Evolutionary conservation across 164 flowering plant genomes (phyloP), one percentile per base, ranked within the genome.

Genomic region (Cinnamomum chago): DNA sequence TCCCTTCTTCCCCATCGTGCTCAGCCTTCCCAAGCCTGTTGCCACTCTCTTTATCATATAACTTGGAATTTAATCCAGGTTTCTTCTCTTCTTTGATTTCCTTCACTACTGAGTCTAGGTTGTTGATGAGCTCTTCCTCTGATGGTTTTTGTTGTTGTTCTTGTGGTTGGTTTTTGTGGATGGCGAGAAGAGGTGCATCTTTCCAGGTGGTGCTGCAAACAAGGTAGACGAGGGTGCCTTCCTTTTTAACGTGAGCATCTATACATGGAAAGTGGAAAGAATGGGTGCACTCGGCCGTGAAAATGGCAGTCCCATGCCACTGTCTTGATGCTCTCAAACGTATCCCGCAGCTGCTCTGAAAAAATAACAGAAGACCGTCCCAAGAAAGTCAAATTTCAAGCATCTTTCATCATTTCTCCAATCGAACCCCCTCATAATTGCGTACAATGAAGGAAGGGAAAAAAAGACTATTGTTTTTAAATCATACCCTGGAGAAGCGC

Each of bases 221-320:
- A 3, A 97, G 97, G 84, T 97, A 95, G 14, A 86, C 77, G 40
- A 95, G 86, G 25, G 20, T 52, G 68, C 84, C 86, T 25, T 83
- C 86, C 33, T 83, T 85, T 18, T 86, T 75, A 14, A 91, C 93
- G 74, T 91, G 89, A 0, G 88, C 74, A 0, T 95, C 89, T 18
- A 93, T 89, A 85, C 99, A 95, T 3, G 97, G 94, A 74, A 95
- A 95, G 67, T 93, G 98, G 70, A 93, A 95, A 5, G 93, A 82
- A 71, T 95, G 99, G 0, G 88, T 78, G 75, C 99, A 95, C 71
- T 93, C 95, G 0, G 97, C 97, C 3, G 97, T 95, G 88, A 86
- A 95, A 3, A 95, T 92, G 65, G 98, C 97, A 64, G 95, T 93
- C 22, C 97, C 95, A 71, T 90, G 95, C 5, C 97, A 95, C 96